Evolutionary conservation across 371 early-diverging fungal genomes (phyloP), one percentile per base, ranked within the genome.

Genomic region (Rhizopus microsporus): DNA sequence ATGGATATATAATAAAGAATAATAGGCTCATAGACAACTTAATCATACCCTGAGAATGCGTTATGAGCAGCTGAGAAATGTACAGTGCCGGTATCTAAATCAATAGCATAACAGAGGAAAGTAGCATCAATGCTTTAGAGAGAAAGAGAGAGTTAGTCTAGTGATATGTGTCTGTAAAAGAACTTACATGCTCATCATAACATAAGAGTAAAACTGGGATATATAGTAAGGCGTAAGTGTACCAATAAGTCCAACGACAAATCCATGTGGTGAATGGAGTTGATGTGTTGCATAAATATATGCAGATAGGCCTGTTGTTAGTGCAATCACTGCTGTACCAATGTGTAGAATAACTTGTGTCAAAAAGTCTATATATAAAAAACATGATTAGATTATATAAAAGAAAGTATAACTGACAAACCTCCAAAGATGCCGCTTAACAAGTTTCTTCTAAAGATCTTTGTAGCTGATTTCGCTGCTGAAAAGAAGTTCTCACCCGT

Each of bases 61-160:
- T 48, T 62, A 65, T 65, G 65, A 49, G 59, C 69, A 53, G 60
- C 56, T 44, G 60, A 54, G 9, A 74, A 68, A 67, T 89, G 84
- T 42, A 85, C 84, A 12, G 77, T 77, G 59, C 89, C 88, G 3
- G 81, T 81, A 56, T 92, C 91, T 12, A 91, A 66, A 68, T 92
- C 93, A 52, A 92, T 83, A 13, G 90, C 84, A 68, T 89, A 92
- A 59, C 90, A 90, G 15, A 92, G 72, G 60, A 91, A 91, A 2
- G 84, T 82, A 0, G 93, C 86, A 68, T 92, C 91, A 30, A 92
- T 80, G 47, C 90, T 91, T 54, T 34, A n/a, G n/a, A n/a, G 5
- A 15, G 7, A 13, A 4, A 33, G 13, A 13, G 54, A n/a, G 5
- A 29, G 8, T 23, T 13, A 46, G 12, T 5, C 5, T 29, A 29